Base-by-base conservation (phyloP, 1,139 yeast genomes). In the Dujonia santamariae region DNA sequence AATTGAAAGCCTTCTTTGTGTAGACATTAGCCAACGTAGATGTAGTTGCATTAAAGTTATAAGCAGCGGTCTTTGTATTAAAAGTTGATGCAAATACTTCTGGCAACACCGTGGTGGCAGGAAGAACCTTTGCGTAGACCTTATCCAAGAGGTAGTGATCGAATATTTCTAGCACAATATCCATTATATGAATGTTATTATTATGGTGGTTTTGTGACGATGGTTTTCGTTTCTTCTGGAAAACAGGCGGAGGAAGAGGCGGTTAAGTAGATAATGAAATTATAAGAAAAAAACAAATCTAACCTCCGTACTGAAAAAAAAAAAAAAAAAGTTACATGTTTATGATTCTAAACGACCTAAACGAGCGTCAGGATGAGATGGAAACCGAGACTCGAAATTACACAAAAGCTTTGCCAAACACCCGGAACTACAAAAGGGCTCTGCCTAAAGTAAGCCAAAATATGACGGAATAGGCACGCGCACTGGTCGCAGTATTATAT, bases 81-180 rank as follows among this genome's bases (percentile, higher is more conserved):
- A 30, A 43, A 52, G 30, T 45, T n/a, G 19, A 15, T 4, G 35
- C 18, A 11, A 32, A 32, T 4, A 32, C 11, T 7, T 20, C 16
- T n/a, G 38, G 38, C 4, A 35, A 19, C 12, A 21, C 13, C 12
- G 36, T 31, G 11, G 31, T 20, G 5, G 36, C 21, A 3, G 75
- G 75, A 31, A 68, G 56, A 6, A 58, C 37, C 25, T 43, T 43
- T 19, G 97, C 86, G 50, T 86, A 90, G 9, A 75, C 65, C 54
- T 67, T 67, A 61, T 90, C 98, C 35, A 90, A 74, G 28, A 78
- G 51, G 47, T 62, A 83, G 38, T 84, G 72, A 61, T 90, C 98
- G 37, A 70, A 63, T 25, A 78, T 66, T 61, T 90, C 98, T 39
- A 92, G 71, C 26, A 87, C 88, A 54, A 90, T 67, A 80, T 90